These are phyloP conservation scores for Vararia minispora DNA, from an alignment of 768 basidiomycete genomes.

Conservation along the genomic window DNA sequence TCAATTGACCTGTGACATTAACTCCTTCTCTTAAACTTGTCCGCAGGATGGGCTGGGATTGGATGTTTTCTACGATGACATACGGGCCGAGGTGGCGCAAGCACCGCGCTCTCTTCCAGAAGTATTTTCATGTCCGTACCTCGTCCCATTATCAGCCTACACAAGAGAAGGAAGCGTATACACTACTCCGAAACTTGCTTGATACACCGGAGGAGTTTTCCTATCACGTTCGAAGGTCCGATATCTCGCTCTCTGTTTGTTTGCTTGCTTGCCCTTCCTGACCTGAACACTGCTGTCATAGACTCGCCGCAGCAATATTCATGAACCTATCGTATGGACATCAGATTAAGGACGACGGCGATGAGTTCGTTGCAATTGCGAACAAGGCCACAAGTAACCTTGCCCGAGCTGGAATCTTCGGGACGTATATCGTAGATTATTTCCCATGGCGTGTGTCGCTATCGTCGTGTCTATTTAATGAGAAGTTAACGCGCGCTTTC, in stretches of 20 bases:
- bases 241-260: too few relatives aligned
- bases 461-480: not conserved
- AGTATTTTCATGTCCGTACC: conserved; percentile 23
- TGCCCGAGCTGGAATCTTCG: conserved; percentile 15
- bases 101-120: conserved; percentile 28
- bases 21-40: not conserved
- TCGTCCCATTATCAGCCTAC: conserved; percentile 19
- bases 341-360: conserved; percentile 25
- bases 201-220: conserved; percentile 26
- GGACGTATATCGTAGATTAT: conserved; percentile 31
- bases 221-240: conserved; percentile 26
- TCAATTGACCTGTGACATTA: conserved; percentile 3
- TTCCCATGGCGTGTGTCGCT: conserved; percentile 20
- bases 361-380: conserved; percentile 29
- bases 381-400: conserved; percentile 27
- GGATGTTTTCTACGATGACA: conserved; percentile 31
- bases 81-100: conserved; percentile 26
- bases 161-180: conserved; percentile 26
- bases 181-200: conserved; percentile 27
- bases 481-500: not conserved
- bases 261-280: too few relatives aligned
- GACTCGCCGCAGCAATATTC: conserved; percentile 27
- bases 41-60: conserved; percentile 35
- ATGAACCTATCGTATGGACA: conserved; percentile 32
- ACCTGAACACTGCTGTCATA: conserved; percentile 5